These are phyloP conservation scores for Amanita muscaria DNA, from an alignment of 768 basidiomycete species.

Conservation along the genomic window DNA sequence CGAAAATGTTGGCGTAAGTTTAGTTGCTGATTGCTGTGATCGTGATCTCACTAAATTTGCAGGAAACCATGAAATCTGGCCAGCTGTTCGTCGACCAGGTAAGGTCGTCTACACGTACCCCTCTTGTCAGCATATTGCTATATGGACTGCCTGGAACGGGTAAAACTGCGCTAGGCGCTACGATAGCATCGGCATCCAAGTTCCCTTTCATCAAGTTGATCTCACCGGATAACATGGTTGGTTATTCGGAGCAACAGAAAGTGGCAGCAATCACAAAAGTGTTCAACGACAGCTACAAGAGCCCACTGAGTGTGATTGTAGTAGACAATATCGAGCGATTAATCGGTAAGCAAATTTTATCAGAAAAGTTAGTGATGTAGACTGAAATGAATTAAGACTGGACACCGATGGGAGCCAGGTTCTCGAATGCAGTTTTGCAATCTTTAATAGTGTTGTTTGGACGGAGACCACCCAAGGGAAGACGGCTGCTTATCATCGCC, in stretches of 20 bases:
- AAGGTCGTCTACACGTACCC: slow-evolving; percentile 79
- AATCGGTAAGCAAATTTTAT: slow-evolving; percentile 48
- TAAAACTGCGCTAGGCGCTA: slow-evolving; percentile 91
- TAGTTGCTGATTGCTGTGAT: not conserved
- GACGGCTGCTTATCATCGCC: slow-evolving; percentile 83
- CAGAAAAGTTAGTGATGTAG: not conserved
- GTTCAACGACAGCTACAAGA: slow-evolving; percentile 95
- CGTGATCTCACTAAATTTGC: slow-evolving; percentile 9
- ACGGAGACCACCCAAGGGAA: slow-evolving; percentile 91
- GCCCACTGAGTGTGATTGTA: slow-evolving; percentile 91
- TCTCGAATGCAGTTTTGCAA: slow-evolving; percentile 91
- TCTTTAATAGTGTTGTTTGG: slow-evolving; percentile 81
- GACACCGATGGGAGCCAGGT: slow-evolving; percentile 94
- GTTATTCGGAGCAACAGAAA: slow-evolving; percentile 88
- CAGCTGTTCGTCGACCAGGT: slow-evolving; percentile 91
- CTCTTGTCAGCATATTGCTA: slow-evolving; percentile 82
- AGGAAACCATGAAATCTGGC: slow-evolving; percentile 86
- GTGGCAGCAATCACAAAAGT: slow-evolving; percentile 85
- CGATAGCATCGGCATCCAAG: slow-evolving; percentile 86
- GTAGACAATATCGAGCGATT: slow-evolving; percentile 92
- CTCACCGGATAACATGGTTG: slow-evolving; percentile 95
- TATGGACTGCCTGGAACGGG: slow-evolving; percentile 89
- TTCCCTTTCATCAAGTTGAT: slow-evolving; percentile 98
- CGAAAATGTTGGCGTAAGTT: slow-evolving; percentile 61
- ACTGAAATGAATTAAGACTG: slow-evolving; percentile 56